Conservation (phyloP, 176 grass and related monocot species). For the Aegilops sharonensis region DNA sequence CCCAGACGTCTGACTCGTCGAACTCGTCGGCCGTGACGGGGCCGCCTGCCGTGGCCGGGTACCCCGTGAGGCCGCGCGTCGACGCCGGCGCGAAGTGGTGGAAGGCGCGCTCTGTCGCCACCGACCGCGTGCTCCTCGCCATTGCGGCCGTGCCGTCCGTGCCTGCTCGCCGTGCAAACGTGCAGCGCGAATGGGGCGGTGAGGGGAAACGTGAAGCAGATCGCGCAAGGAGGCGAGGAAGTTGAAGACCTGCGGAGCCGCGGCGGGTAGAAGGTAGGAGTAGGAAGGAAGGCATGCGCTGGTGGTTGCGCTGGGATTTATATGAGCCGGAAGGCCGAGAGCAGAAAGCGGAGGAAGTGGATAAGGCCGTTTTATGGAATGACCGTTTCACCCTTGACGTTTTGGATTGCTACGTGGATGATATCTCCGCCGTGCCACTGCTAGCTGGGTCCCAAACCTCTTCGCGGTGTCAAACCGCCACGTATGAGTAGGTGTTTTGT, state of each 20-base stretch:
- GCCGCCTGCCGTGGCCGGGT: neutral
- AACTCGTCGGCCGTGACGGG: conserved; percentile 44
- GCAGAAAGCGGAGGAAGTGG: conserved; percentile 13
- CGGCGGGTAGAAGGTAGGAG: neutral
- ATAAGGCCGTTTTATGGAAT: conserved; percentile 32
- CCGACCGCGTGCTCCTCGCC: conserved; percentile 43
- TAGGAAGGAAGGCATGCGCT: neutral
- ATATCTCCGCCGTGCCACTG: neutral
- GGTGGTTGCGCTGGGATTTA: conserved; percentile 18
- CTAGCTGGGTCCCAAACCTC: neutral
- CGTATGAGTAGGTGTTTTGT: neutral
- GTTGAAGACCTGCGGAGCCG: neutral
- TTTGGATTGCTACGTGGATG: conserved; percentile 14
- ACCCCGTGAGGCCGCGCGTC: neutral
- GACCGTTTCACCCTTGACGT: neutral
- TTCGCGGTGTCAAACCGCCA: neutral
- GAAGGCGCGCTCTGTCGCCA: conserved; percentile 47
- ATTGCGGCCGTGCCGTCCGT: conserved; percentile 10
- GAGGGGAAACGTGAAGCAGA: neutral
- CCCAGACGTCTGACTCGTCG: conserved; percentile 87
- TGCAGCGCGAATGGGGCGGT: neutral
- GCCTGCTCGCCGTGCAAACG: neutral
- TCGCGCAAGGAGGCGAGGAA: neutral
- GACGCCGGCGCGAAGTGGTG: conserved; percentile 40
- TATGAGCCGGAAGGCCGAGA: conserved; percentile 14